Evolutionary conservation across 1,139 yeast genomes (phyloP).

Genomic region (Zhuliangozyma blackwelliae): DNA sequence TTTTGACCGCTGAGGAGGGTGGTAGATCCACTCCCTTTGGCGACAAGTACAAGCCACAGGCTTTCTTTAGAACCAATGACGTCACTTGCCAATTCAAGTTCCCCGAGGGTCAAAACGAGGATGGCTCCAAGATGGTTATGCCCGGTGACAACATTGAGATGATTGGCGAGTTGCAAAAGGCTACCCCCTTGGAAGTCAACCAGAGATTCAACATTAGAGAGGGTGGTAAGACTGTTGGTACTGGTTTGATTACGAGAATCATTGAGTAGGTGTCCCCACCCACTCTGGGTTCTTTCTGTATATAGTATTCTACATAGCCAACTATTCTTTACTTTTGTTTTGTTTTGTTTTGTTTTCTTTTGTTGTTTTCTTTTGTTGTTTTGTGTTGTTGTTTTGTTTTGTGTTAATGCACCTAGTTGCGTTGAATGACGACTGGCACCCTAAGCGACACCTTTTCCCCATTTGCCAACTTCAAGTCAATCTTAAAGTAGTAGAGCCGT

Average conservation of each 20-base stretch:
- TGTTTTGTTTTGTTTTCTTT: too few relatives aligned
- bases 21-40: conserved; percentile 99
- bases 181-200: conserved; percentile 92
- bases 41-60: conserved; percentile 96
- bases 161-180: conserved; percentile 86
- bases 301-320: too few relatives aligned
- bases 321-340: too few relatives aligned
- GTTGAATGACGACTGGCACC: conserved; percentile 28
- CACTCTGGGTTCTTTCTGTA: too few relatives aligned
- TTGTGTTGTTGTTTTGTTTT: too few relatives aligned
- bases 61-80: conserved; percentile 93
- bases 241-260: conserved; percentile 95
- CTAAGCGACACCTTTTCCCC: conserved; percentile 25
- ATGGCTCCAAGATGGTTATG: conserved; percentile 84
- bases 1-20: conserved; percentile 95
- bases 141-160: conserved; percentile 99
- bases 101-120: conserved; percentile 84
- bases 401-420: not conserved
- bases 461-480: conserved; percentile 26
- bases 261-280: conserved; percentile 57
- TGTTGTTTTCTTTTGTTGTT: too few relatives aligned
- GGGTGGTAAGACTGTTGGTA: conserved; percentile 99
- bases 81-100: conserved; percentile 87
- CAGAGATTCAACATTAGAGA: conserved; percentile 99
- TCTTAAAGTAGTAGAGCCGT: conserved; percentile 30